Percentiles rank a stretch among this genome's conserved stretches.
Evolutionary conservation across 352 stramenopile genomes (phyloP).

Genomic region (Phytopythium vexans): DNA sequence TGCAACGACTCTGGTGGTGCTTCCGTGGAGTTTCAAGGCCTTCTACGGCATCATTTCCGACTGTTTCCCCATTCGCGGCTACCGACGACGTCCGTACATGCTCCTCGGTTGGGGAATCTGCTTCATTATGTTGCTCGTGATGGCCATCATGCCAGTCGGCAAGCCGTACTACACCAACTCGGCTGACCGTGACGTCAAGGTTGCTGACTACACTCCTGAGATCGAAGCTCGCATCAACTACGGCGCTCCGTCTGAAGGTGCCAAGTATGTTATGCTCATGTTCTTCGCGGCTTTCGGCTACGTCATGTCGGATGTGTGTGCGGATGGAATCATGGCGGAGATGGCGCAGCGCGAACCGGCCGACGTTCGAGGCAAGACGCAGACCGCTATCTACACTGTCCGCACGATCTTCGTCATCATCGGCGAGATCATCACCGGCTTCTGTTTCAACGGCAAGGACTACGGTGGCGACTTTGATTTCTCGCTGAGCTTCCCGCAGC

Average conservation of each 20-base stretch:
- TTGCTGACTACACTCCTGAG: constrained; percentile 22
- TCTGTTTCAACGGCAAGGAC: constrained; percentile 42
- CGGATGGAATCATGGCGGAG: constrained; percentile 49
- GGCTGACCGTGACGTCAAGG: too few relatives aligned
- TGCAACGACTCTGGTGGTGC: constrained; percentile 33
- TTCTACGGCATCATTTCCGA: constrained; percentile 39
- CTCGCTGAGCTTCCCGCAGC: constrained; percentile 14
- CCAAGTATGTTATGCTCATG: constrained; percentile 54
- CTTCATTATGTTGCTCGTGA: too few relatives aligned
- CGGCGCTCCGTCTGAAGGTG: constrained; percentile 20
- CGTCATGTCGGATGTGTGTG: constrained; percentile 43
- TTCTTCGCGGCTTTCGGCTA: constrained; percentile 47
- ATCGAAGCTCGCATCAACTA: constrained; percentile 35
- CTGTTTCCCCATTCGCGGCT: constrained; percentile 43
- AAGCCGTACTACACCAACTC: too few relatives aligned
- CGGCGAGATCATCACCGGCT: constrained; percentile 34
- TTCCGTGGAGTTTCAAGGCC: constrained; percentile 68
- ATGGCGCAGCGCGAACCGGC: constrained; percentile 47
- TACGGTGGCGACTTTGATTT: constrained; percentile 52
- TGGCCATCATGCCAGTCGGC: too few relatives aligned
- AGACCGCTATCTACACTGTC: constrained; percentile 49
- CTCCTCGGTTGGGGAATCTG: too few relatives aligned
- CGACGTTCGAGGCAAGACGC: constrained; percentile 43
- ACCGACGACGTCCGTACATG: constrained; percentile 61
- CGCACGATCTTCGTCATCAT: constrained; percentile 41